phyloP scores from a whole-genome alignment of 371 early-diverging fungal species.

The Mucor racemosus region DNA sequence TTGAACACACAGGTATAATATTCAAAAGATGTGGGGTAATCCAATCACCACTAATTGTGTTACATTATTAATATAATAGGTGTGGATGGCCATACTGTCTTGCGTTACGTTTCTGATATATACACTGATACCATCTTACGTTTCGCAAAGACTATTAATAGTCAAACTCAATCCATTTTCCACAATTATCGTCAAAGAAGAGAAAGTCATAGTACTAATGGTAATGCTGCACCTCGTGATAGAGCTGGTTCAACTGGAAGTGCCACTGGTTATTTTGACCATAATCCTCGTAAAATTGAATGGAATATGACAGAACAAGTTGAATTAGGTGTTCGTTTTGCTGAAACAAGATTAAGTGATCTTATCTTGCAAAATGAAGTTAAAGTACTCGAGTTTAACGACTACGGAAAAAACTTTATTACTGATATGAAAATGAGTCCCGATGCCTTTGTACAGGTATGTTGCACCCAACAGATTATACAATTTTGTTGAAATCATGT shows the following conservation, averaged over 20 bases:
- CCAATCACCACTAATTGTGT: background rate
- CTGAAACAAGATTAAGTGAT: slow-evolving; percentile 57
- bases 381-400: slow-evolving; percentile 63
- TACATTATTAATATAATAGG: slow-evolving; percentile 27
- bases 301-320: slow-evolving; percentile 53
- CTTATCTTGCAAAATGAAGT: slow-evolving; percentile 66
- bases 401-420: slow-evolving; percentile 74
- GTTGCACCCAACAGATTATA: background rate
- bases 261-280: slow-evolving; percentile 31
- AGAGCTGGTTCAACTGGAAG: slow-evolving; percentile 32
- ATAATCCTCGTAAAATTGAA: slow-evolving; percentile 56
- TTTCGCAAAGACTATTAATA: slow-evolving; percentile 60
- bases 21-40: slow-evolving; percentile 3
- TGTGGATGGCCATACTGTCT: slow-evolving; percentile 65
- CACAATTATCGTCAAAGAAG: slow-evolving; percentile 34
- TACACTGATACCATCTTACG: slow-evolving; percentile 62
- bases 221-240: slow-evolving; percentile 5
- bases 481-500: background rate
- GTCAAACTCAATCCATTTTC: slow-evolving; percentile 57
- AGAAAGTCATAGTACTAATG: slow-evolving; percentile 1
- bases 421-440: slow-evolving; percentile 73
- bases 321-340: slow-evolving; percentile 53
- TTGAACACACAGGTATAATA: slow-evolving; percentile 59
- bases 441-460: slow-evolving; percentile 75
- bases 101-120: slow-evolving; percentile 61